Evolutionary conservation across 768 basidiomycete genomes (phyloP).

Genomic region (Neoboletus brunneissimus): DNA sequence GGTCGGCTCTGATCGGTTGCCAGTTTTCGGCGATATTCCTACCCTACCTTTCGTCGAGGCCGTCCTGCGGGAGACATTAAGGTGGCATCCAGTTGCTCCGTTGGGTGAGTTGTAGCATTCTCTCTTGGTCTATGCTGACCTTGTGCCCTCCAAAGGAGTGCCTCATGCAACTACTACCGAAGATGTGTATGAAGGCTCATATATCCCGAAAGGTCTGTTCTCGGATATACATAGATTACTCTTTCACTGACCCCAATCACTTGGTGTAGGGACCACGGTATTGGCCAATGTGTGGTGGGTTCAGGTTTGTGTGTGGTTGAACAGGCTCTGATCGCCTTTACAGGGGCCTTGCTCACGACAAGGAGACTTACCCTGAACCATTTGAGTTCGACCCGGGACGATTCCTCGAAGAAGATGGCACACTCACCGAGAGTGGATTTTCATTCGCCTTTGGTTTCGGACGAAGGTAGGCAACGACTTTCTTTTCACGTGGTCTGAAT

Average conservation of each 20-base stretch:
- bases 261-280: conserved; percentile 17
- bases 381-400: conserved; percentile 42
- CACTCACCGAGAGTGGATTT: conserved; percentile 1
- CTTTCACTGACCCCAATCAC: neutral
- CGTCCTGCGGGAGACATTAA: conserved; percentile 18
- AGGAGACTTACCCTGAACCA: conserved; percentile 39
- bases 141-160: conserved; percentile 12
- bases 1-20: conserved; percentile 20
- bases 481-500: neutral
- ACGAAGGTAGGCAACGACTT: conserved; percentile 16
- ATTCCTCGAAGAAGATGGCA: conserved; percentile 27
- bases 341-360: conserved; percentile 41
- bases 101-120: conserved; percentile 14
- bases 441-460: conserved; percentile 24
- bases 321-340: neutral
- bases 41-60: conserved; percentile 27
- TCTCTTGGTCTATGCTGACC: neutral
- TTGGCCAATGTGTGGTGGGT: conserved; percentile 25
- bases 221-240: neutral
- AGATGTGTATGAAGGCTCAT: conserved; percentile 25
- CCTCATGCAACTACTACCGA: conserved; percentile 22
- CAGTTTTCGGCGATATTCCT: conserved; percentile 21
- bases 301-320: no score
- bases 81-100: conserved; percentile 25
- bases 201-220: conserved; percentile 25